Conservation (phyloP, 2,329 filamentous ascomycete species). For the Elsinoe fawcettii region DNA sequence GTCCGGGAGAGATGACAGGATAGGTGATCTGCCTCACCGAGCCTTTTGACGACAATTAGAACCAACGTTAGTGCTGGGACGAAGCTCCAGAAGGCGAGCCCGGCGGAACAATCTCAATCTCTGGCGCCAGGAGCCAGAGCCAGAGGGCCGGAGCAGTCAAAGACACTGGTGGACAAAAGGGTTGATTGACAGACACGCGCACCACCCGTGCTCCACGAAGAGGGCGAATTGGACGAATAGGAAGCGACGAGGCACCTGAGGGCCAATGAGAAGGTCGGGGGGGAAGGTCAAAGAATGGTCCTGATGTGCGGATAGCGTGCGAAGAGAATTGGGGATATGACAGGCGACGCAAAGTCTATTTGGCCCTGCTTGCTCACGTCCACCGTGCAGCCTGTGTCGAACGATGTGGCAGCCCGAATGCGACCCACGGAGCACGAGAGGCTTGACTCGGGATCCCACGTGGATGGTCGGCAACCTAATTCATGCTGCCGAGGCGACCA, state of each 20-base stretch:
- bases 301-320: constrained; percentile 14
- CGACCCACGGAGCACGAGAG: neutral
- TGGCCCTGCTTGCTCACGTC: constrained; percentile 3
- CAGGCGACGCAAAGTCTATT: constrained; percentile 14
- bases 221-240: constrained; percentile 7
- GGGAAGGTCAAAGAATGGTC: constrained; percentile 9
- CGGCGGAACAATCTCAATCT: constrained; percentile 14
- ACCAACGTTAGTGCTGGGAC: constrained; percentile 11
- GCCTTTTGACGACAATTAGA: constrained; percentile 11
- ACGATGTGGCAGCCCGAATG: neutral
- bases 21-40: constrained; percentile 14
- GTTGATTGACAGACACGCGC: constrained; percentile 14
- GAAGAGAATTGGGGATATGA: constrained; percentile 13
- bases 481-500: constrained; percentile 6
- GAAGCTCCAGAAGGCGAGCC: constrained; percentile 9
- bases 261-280: neutral
- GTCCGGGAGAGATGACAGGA: constrained; percentile 11
- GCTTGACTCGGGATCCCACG: constrained; percentile 13
- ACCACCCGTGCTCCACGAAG: constrained; percentile 10
- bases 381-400: too few species aligned
- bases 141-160: neutral
- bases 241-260: neutral
- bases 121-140: constrained; percentile 10
- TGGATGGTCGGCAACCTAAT: constrained; percentile 14
- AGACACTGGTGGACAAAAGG: constrained; percentile 11